A percentile compares a stretch with the other conserved stretches of the same genome.
Conservation (phyloP, 139 green algal species). For the Yamagishiella unicocca region DNA sequence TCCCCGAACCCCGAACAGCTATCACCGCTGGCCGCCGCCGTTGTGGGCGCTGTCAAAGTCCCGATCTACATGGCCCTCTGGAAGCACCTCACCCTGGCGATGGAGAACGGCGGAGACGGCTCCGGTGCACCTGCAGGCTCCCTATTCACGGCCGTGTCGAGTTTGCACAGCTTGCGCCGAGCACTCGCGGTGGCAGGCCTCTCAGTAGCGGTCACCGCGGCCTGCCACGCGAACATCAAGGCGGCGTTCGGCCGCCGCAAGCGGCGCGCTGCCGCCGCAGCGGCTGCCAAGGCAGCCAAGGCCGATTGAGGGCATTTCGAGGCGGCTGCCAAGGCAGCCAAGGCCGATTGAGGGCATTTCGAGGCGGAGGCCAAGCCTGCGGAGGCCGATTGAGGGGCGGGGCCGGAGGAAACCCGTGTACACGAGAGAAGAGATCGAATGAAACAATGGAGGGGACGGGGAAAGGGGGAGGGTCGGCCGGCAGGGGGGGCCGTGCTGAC, state of each 20-base stretch:
- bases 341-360: neutral
- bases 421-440: no score
- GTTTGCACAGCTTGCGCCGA: neutral
- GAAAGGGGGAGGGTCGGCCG: no score
- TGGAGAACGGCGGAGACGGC: neutral
- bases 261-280: neutral
- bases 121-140: neutral
- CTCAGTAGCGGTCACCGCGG: neutral
- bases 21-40: neutral
- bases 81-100: neutral
- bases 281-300: neutral
- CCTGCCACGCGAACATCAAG: slow-evolving; percentile 14
- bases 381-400: neutral
- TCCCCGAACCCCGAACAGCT: neutral
- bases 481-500: no score
- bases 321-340: neutral
- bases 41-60: neutral
- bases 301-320: neutral
- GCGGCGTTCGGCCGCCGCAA: neutral
- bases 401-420: neutral
- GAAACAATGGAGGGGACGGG: no score
- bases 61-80: slow-evolving; percentile 14
- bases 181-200: neutral
- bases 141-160: neutral
- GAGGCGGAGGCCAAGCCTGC: neutral